Evolutionary conservation across 2,329 filamentous ascomycete genomes (phyloP).

Genomic region (Aspergillus sp.): DNA sequence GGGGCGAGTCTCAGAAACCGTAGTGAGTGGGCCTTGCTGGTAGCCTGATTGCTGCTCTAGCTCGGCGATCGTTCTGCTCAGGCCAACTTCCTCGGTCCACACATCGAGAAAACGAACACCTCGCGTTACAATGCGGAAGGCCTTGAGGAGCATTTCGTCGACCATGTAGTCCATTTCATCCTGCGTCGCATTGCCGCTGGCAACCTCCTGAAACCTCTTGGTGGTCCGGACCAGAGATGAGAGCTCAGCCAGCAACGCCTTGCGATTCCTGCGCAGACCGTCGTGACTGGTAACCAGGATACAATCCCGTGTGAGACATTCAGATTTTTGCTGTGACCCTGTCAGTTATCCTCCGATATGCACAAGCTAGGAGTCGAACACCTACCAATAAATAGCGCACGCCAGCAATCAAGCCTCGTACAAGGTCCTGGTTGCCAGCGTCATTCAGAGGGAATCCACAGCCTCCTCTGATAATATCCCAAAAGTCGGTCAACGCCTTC

Average conservation of each 20-base stretch:
- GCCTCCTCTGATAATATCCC: slow-evolving; percentile 82
- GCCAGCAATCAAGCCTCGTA: slow-evolving; percentile 89
- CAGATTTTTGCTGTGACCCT: slow-evolving; percentile 72
- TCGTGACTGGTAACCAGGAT: slow-evolving; percentile 73
- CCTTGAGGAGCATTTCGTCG: slow-evolving; percentile 90
- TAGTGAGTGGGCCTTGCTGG: slow-evolving; percentile 39
- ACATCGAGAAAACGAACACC: slow-evolving; percentile 88
- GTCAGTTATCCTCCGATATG: not conserved
- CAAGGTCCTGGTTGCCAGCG: slow-evolving; percentile 89
- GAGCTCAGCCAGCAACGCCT: slow-evolving; percentile 84
- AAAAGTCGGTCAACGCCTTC: slow-evolving; percentile 84
- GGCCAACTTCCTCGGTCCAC: slow-evolving; percentile 63
- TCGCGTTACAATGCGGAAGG: slow-evolving; percentile 90
- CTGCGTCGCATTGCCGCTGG: slow-evolving; percentile 50
- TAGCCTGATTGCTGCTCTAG: slow-evolving; percentile 35
- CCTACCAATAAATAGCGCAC: slow-evolving; percentile 86
- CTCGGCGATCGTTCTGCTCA: slow-evolving; percentile 45
- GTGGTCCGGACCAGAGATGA: slow-evolving; percentile 86
- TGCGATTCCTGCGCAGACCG: slow-evolving; percentile 75
- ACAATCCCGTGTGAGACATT: slow-evolving; percentile 84
- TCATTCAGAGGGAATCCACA: slow-evolving; percentile 73
- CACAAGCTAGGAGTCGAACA: slow-evolving; percentile 20
- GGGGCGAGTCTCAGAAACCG: slow-evolving; percentile 43
- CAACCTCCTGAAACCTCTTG: slow-evolving; percentile 78
- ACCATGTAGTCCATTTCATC: slow-evolving; percentile 60